Evolutionary conservation across 2,329 filamentous ascomycete genomes (phyloP).

Genomic region (Xenoacremonium recifei): DNA sequence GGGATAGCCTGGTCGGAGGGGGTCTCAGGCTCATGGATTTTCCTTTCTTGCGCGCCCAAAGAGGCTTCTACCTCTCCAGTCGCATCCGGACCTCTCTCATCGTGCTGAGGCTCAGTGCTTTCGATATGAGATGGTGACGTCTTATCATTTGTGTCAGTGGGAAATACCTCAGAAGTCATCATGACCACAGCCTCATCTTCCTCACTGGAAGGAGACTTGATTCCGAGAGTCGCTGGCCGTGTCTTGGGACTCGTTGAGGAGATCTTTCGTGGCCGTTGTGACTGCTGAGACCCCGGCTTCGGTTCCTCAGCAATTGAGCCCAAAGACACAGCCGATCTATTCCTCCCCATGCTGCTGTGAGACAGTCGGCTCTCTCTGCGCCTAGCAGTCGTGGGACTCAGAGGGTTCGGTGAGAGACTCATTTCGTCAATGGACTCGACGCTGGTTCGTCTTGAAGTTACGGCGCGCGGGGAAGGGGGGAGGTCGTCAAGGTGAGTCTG

Average conservation of each 20-base stretch:
- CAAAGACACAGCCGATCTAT: constrained; percentile 40
- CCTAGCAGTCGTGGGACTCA: constrained; percentile 32
- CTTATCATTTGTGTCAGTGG: constrained; percentile 12
- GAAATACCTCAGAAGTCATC: constrained; percentile 20
- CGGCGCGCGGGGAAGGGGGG: constrained; percentile 35
- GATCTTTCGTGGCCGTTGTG: constrained; percentile 14
- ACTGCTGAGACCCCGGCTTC: constrained; percentile 17
- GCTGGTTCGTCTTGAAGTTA: constrained; percentile 32
- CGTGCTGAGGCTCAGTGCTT: constrained; percentile 11
- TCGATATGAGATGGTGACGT: constrained; percentile 13
- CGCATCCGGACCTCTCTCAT: too few species aligned
- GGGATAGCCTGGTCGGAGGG: too few species aligned
- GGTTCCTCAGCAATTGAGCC: constrained; percentile 47
- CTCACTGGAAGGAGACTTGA: constrained; percentile 29
- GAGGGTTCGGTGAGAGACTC: constrained; percentile 31
- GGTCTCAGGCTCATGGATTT: too few species aligned
- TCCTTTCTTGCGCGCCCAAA: too few species aligned
- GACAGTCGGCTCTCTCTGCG: constrained; percentile 33
- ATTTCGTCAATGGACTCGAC: constrained; percentile 38
- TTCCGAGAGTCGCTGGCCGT: constrained; percentile 12
- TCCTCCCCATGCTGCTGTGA: constrained; percentile 32
- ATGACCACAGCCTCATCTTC: constrained; percentile 42
- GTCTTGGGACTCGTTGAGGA: constrained; percentile 22
- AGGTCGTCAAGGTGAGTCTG: constrained; percentile 34
- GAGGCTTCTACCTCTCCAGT: too few species aligned